Conservation (phyloP, 768 basidiomycete species). For the Xerocomellus intermedius region DNA sequence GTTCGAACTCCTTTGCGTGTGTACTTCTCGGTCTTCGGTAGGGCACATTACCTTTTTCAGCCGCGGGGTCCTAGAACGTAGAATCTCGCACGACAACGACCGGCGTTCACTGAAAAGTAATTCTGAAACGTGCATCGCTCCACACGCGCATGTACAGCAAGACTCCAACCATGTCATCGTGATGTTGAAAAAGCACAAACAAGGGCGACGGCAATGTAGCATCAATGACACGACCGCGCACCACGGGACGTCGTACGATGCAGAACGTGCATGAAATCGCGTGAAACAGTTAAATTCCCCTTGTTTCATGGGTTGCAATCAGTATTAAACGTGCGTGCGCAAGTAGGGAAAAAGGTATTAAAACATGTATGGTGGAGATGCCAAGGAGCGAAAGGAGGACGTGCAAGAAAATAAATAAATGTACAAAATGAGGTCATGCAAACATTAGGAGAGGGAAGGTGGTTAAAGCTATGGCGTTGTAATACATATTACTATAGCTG, state of each 20-base stretch:
- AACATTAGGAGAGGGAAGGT: constrained; percentile 5
- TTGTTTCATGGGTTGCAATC: background rate
- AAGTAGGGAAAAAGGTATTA: background rate
- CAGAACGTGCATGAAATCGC: background rate
- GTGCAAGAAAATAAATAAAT: constrained; percentile 12
- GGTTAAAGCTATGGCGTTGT: background rate
- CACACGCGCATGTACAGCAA: no score
- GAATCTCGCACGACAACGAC: no score
- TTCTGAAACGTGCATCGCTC: no score
- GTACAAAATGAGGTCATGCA: background rate
- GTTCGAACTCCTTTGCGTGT: no score
- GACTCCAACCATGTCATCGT: no score
- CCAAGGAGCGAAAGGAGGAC: background rate
- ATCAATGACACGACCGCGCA: no score
- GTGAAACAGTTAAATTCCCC: background rate
- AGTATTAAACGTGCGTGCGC: background rate
- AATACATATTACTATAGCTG: constrained; percentile 16
- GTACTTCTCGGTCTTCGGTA: no score
- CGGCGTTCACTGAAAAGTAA: no score
- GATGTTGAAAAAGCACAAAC: no score
- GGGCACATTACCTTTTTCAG: no score
- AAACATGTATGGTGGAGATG: background rate
- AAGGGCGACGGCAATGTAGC: no score
- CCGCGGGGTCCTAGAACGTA: no score
- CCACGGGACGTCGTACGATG: background rate